These are phyloP conservation scores for Neurospora sp. DNA, from an alignment of 495 filamentous ascomycete genomes.

Conservation along the genomic window DNA sequence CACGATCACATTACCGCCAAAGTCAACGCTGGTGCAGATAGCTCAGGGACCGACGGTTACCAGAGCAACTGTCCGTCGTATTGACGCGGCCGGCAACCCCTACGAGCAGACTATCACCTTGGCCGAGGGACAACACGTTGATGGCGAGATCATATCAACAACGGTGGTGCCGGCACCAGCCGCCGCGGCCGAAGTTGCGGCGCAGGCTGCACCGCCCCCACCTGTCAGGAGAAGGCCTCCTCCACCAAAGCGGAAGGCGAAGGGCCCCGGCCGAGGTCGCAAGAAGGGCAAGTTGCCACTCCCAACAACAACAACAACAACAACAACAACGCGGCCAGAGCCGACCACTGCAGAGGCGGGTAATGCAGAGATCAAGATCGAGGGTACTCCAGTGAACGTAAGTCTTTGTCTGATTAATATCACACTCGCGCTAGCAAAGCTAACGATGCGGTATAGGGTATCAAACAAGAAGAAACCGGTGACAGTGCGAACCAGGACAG, in stretches of 20 bases:
- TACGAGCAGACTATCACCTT: slow-evolving; percentile 74
- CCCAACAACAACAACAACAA: slow-evolving; percentile 2
- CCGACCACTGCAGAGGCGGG: slow-evolving; percentile 16
- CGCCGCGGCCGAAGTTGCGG: slow-evolving; percentile 14
- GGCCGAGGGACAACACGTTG: slow-evolving; percentile 67
- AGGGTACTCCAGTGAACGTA: slow-evolving; percentile 23
- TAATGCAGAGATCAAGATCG: slow-evolving; percentile 13
- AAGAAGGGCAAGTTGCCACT: slow-evolving; percentile 53
- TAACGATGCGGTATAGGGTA: slow-evolving; percentile 16
- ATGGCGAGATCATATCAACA: slow-evolving; percentile 65
- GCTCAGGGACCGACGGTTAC: slow-evolving; percentile 42
- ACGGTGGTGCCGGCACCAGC: slow-evolving; percentile 32
- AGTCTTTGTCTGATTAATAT: not conserved
- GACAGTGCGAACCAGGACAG: slow-evolving; percentile 29
- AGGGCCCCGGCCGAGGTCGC: slow-evolving; percentile 54
- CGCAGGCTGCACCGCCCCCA: slow-evolving; percentile 14
- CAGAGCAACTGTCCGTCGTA: slow-evolving; percentile 65
- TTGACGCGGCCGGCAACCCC: slow-evolving; percentile 67
- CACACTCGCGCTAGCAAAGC: not conserved
- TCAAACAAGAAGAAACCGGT: slow-evolving; percentile 31
- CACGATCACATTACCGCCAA: slow-evolving; percentile 36
- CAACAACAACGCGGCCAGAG: slow-evolving; percentile 15
- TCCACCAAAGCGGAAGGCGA: slow-evolving; percentile 65
- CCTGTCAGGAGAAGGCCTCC: slow-evolving; percentile 52
- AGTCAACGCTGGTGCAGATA: slow-evolving; percentile 29